Evolutionary conservation across 495 filamentous ascomycete species (phyloP).

Genomic region (Wilcoxina mikolae): DNA sequence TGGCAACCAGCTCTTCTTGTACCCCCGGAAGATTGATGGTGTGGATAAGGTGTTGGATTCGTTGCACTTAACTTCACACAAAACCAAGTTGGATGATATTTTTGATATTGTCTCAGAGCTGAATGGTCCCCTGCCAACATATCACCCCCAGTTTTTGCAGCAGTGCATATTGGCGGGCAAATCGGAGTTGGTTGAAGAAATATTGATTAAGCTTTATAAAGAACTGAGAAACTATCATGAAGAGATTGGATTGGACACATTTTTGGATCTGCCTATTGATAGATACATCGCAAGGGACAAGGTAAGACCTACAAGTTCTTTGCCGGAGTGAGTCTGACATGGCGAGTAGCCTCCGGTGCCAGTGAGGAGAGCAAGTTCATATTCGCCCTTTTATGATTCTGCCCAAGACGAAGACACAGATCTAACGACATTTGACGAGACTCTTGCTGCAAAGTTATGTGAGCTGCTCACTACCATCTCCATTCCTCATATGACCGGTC

Average conservation of each 20-base stretch:
- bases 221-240: constrained; percentile 70
- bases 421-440: constrained; percentile 48
- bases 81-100: constrained; percentile 40
- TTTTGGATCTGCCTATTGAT: constrained; percentile 55
- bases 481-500: constrained; percentile 70
- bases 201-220: constrained; percentile 59
- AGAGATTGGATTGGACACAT: constrained; percentile 67
- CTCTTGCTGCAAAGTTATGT: constrained; percentile 53
- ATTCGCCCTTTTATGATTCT: constrained; percentile 39
- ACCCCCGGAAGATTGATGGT: constrained; percentile 56
- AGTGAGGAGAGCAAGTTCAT: constrained; percentile 41
- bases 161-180: constrained; percentile 81
- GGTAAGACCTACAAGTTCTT: constrained; percentile 24
- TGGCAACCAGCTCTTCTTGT: constrained; percentile 85
- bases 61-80: constrained; percentile 28
- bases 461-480: constrained; percentile 60
- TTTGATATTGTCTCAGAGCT: constrained; percentile 68
- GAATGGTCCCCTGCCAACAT: constrained; percentile 79
- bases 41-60: constrained; percentile 37
- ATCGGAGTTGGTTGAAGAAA: constrained; percentile 51
- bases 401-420: constrained; percentile 18
- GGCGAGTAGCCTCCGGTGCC: constrained; percentile 30
- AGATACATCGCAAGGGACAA: constrained; percentile 43
- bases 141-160: constrained; percentile 81
- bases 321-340: background rate